These are phyloP conservation scores for Trichosporon sp. DNA, from an alignment of 1,284 basidiomycete genomes.

Conservation along the genomic window DNA sequence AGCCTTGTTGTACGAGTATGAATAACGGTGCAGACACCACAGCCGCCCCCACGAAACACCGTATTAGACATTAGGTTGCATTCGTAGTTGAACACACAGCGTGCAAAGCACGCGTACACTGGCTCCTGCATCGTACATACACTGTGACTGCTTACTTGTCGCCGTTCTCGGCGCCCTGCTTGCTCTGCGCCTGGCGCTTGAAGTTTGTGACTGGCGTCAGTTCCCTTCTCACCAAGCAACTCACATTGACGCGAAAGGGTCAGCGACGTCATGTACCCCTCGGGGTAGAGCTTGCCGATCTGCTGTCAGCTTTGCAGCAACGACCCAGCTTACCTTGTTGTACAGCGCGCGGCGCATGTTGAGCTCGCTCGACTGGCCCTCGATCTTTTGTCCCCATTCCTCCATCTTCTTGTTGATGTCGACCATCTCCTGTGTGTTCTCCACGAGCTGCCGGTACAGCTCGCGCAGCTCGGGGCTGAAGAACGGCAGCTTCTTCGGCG, in stretches of 20 bases:
- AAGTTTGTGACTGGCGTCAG: constrained; percentile 14
- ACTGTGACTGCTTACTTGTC: background rate
- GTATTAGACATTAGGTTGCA: background rate
- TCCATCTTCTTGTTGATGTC: constrained; percentile 34
- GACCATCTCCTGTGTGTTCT: constrained; percentile 36
- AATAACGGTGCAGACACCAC: background rate
- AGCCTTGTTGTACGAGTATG: constrained; percentile 1
- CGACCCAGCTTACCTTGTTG: constrained; percentile 23
- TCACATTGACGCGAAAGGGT: constrained; percentile 18
- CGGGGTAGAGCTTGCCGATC: constrained; percentile 42
- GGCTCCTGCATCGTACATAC: background rate
- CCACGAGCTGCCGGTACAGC: constrained; percentile 39
- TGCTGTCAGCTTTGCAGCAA: constrained; percentile 8
- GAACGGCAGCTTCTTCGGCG: constrained; percentile 29
- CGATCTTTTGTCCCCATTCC: constrained; percentile 31
- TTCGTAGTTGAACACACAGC: background rate
- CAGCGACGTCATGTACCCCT: constrained; percentile 34
- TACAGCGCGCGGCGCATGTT: constrained; percentile 32
- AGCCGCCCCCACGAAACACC: too few species aligned
- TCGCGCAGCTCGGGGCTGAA: constrained; percentile 39
- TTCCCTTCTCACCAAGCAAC: background rate
- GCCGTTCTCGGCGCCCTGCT: background rate
- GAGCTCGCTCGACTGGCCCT: constrained; percentile 25
- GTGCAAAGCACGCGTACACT: background rate
- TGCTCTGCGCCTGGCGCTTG: constrained; percentile 6